phyloP scores from a whole-genome alignment of 108 stramenopile species.

The Nitzschia inconspicua region DNA sequence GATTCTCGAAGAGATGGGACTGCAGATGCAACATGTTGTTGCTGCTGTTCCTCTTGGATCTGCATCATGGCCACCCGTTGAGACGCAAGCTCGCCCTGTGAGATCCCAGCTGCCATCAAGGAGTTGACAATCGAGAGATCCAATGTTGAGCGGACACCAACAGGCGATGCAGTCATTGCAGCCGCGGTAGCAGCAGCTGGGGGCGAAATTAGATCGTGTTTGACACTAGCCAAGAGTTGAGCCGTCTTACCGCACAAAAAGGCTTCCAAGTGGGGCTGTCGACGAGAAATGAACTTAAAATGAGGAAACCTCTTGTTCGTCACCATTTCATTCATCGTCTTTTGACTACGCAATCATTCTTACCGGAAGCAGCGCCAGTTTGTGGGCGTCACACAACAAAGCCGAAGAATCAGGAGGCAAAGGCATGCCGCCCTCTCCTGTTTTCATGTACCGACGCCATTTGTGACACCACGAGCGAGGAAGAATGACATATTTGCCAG shows the following conservation, averaged over 20 bases:
- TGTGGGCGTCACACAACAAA: slow-evolving; percentile 74
- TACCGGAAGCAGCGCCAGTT: slow-evolving; percentile 61
- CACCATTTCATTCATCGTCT: too few species aligned
- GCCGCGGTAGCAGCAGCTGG: slow-evolving; percentile 2
- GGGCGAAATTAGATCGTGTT: slow-evolving; percentile 2
- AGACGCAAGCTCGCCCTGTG: slow-evolving; percentile 45
- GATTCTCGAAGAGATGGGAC: slow-evolving; percentile 1
- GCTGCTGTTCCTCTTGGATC: slow-evolving; percentile 38
- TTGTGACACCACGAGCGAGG: slow-evolving; percentile 78
- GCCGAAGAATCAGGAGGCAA: slow-evolving; percentile 69
- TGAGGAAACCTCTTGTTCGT: neutral
- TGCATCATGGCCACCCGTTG: slow-evolving; percentile 63
- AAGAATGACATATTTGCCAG: slow-evolving; percentile 65
- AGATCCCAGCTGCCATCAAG: slow-evolving; percentile 58
- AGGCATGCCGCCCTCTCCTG: slow-evolving; percentile 68
- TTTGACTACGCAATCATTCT: too few species aligned
- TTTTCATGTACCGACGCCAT: slow-evolving; percentile 83
- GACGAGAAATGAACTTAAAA: too few species aligned
- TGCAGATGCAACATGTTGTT: neutral
- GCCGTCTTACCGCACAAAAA: slow-evolving; percentile 63
- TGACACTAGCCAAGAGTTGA: slow-evolving; percentile 34
- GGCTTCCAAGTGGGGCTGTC: slow-evolving; percentile 70
- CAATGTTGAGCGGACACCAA: slow-evolving; percentile 21
- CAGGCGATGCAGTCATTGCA: slow-evolving; percentile 22
- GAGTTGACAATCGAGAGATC: slow-evolving; percentile 47